Conservation (phyloP, 75 land plant species). For the Adiantum capillusveneris region DNA sequence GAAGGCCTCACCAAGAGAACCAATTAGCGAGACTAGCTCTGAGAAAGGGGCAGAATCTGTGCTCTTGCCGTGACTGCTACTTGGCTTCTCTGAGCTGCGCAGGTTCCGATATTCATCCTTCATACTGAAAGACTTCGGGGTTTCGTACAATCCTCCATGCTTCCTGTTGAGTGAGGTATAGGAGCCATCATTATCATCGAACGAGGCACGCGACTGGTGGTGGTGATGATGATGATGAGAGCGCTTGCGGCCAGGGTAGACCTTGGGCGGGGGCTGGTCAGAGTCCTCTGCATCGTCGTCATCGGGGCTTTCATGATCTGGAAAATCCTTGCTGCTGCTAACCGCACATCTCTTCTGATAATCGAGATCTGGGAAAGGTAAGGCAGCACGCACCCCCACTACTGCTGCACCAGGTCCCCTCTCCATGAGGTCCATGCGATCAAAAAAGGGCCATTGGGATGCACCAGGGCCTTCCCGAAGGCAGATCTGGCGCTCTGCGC, state of each 20-base stretch:
- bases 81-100: too few relatives aligned
- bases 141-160: too few relatives aligned
- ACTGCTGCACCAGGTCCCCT: too few relatives aligned
- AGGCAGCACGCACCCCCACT: neutral
- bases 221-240: neutral
- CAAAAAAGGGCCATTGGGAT: slow-evolving; percentile 42
- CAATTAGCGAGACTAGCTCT: slow-evolving; percentile 33
- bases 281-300: neutral
- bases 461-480: slow-evolving; percentile 12
- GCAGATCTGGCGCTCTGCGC: slow-evolving; percentile 30
- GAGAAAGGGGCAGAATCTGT: slow-evolving; percentile 11
- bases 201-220: too few relatives aligned
- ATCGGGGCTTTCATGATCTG: slow-evolving; percentile 3
- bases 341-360: too few relatives aligned
- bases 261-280: neutral
- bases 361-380: neutral
- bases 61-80: neutral
- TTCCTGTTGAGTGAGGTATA: too few relatives aligned
- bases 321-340: neutral
- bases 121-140: too few relatives aligned
- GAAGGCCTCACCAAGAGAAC: slow-evolving; percentile 39
- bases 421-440: slow-evolving; percentile 47
- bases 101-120: too few relatives aligned
- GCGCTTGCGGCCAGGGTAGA: neutral
- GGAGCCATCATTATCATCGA: too few relatives aligned